Evolutionary conservation across 768 basidiomycete species (phyloP).

Genomic region (Leccinellum rugosiceps): DNA sequence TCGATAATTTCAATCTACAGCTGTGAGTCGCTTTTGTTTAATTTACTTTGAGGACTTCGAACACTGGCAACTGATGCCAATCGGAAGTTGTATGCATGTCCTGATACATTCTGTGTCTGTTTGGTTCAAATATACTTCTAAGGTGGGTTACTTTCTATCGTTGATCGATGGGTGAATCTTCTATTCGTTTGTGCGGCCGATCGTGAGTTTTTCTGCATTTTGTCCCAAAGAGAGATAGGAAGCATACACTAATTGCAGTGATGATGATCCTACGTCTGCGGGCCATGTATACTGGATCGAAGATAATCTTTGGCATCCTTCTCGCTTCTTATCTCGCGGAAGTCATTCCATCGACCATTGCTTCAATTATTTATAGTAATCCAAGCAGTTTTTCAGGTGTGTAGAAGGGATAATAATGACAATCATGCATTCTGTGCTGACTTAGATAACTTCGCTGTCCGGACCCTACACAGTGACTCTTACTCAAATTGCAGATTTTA

Average conservation of each 20-base stretch:
- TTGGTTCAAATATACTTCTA: background rate
- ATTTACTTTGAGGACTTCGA: no score
- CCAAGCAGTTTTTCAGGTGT: background rate
- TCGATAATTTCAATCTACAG: no score
- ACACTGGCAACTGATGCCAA: no score
- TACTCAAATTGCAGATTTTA: background rate
- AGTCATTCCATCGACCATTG: background rate
- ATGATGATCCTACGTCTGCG: background rate
- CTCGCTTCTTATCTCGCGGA: background rate
- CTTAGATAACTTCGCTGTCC: background rate
- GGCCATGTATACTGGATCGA: background rate
- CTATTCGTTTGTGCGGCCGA: background rate
- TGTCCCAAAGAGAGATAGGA: background rate
- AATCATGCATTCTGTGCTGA: background rate
- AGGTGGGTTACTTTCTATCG: background rate
- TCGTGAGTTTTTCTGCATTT: background rate
- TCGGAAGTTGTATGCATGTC: background rate
- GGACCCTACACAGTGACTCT: background rate
- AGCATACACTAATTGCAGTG: background rate
- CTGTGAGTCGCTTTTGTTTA: no score
- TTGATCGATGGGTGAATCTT: background rate
- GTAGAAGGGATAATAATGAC: background rate
- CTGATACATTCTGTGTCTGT: background rate
- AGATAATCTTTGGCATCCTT: background rate
- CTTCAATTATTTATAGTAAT: background rate